Conservation (phyloP, 495 filamentous ascomycete species). For the Cercophora scortea region DNA sequence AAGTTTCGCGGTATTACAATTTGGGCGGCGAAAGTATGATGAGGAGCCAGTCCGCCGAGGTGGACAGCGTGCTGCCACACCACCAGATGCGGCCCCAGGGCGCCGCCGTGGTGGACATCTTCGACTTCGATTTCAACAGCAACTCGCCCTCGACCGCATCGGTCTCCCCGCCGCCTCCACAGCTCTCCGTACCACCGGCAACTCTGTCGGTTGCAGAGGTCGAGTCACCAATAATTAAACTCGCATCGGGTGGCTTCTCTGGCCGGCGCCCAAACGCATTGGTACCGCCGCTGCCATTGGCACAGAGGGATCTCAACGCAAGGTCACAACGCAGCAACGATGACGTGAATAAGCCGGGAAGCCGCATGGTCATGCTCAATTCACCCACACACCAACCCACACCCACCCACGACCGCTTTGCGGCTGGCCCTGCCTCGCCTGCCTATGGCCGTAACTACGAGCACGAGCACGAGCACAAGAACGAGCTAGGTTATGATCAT, state of each 20-base stretch:
- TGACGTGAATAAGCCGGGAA: not conserved
- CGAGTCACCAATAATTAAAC: too few relatives aligned
- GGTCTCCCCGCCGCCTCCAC: not conserved
- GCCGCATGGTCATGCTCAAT: not conserved
- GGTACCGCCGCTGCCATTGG: constrained; percentile 3
- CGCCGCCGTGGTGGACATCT: too few relatives aligned
- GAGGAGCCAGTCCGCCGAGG: not conserved
- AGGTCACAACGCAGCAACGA: constrained; percentile 3
- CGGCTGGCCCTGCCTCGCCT: too few relatives aligned
- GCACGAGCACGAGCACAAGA: not conserved
- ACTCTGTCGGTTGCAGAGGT: too few relatives aligned
- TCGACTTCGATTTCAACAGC: not conserved
- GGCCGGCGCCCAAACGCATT: too few relatives aligned
- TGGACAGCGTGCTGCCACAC: not conserved
- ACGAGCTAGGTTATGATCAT: not conserved
- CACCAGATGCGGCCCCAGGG: not conserved
- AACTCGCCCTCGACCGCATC: not conserved
- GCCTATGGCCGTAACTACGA: too few relatives aligned
- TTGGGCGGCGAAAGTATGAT: constrained; percentile 4
- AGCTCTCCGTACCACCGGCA: not conserved
- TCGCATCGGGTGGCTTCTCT: too few relatives aligned
- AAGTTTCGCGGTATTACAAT: constrained; percentile 3
- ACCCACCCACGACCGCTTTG: too few relatives aligned
- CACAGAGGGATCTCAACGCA: constrained; percentile 3
- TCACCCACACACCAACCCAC: too few relatives aligned